phyloP scores from a whole-genome alignment of 805 yeast species.

The Ascoidea tarda region DNA sequence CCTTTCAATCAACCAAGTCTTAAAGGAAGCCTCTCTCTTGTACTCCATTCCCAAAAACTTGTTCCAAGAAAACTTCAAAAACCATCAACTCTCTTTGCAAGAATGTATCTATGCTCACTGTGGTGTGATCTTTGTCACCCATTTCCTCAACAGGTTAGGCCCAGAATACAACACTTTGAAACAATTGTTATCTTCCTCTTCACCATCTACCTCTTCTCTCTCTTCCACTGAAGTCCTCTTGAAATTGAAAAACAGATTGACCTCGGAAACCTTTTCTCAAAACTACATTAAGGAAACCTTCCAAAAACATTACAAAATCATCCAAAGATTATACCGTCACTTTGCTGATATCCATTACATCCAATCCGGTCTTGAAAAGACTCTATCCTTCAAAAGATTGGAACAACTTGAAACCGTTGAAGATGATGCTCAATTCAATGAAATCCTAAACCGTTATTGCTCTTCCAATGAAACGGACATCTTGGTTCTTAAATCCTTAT shows the following conservation, averaged over 20 bases:
- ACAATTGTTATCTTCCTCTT: conserved; percentile 45
- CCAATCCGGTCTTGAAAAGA: conserved; percentile 50
- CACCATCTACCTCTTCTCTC: conserved; percentile 36
- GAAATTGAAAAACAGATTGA: conserved; percentile 74
- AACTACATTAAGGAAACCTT: conserved; percentile 70
- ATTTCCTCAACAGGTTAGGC: conserved; percentile 88
- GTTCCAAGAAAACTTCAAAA: conserved; percentile 60
- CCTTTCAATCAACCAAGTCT: conserved; percentile 73
- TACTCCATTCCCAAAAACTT: conserved; percentile 83
- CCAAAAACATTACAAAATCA: conserved; percentile 50
- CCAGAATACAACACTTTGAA: conserved; percentile 69
- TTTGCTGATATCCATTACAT: conserved; percentile 87
- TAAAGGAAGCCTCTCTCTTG: conserved; percentile 85
- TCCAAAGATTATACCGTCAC: conserved; percentile 74
- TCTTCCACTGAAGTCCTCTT: conserved; percentile 48
- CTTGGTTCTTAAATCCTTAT: conserved; percentile 68
- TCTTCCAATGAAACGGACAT: conserved; percentile 67
- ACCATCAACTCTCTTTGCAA: conserved; percentile 76
- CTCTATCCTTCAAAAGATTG: conserved; percentile 78
- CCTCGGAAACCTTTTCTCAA: conserved; percentile 88
- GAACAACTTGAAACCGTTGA: conserved; percentile 64
- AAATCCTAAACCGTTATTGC: conserved; percentile 49
- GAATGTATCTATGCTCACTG: conserved; percentile 92
- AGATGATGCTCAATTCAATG: conserved; percentile 60
- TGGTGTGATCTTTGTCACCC: conserved; percentile 84